Evolutionary conservation across 352 stramenopile genomes (phyloP).

Genomic region (Elongisporangium prolatum): DNA sequence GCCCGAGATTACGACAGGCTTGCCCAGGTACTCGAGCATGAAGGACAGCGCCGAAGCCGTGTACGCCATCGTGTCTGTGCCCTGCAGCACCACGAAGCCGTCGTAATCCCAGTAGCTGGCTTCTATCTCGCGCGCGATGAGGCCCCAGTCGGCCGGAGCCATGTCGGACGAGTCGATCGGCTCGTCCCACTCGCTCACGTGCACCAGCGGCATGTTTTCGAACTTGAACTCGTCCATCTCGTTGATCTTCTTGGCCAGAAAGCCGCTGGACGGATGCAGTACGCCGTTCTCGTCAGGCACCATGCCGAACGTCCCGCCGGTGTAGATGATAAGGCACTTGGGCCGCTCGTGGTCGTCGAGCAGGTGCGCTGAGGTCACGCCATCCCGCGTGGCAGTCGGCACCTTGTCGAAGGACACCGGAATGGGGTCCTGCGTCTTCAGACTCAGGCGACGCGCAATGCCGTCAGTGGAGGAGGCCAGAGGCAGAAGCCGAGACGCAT

Average conservation of each 20-base stretch:
- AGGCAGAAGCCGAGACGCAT: not conserved
- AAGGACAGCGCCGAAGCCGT: conserved; percentile 93
- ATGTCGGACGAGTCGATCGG: conserved; percentile 91
- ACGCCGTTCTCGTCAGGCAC: conserved; percentile 64
- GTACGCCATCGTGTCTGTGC: conserved; percentile 99
- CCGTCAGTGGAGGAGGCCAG: conserved; percentile 9
- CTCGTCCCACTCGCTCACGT: conserved; percentile 66
- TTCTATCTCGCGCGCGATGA: conserved; percentile 93
- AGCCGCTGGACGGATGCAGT: conserved; percentile 82
- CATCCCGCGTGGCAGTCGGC: conserved; percentile 11
- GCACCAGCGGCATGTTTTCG: conserved; percentile 75
- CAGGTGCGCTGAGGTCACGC: conserved; percentile 6
- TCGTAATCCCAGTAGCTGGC: conserved; percentile 94
- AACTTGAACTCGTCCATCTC: conserved; percentile 87
- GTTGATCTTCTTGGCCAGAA: conserved; percentile 83
- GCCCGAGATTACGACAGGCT: conserved; percentile 94
- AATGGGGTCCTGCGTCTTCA: conserved; percentile 18
- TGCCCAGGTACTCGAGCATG: conserved; percentile 97
- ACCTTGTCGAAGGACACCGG: conserved; percentile 26
- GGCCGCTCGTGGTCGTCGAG: conserved; percentile 25
- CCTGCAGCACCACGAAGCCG: conserved; percentile 96
- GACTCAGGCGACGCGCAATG: conserved; percentile 14
- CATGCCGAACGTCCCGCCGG: conserved; percentile 91
- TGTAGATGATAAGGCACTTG: conserved; percentile 88
- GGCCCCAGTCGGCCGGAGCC: conserved; percentile 88